phyloP scores from a whole-genome alignment of 2,329 filamentous ascomycete genomes.

The Penicillium expansum region DNA sequence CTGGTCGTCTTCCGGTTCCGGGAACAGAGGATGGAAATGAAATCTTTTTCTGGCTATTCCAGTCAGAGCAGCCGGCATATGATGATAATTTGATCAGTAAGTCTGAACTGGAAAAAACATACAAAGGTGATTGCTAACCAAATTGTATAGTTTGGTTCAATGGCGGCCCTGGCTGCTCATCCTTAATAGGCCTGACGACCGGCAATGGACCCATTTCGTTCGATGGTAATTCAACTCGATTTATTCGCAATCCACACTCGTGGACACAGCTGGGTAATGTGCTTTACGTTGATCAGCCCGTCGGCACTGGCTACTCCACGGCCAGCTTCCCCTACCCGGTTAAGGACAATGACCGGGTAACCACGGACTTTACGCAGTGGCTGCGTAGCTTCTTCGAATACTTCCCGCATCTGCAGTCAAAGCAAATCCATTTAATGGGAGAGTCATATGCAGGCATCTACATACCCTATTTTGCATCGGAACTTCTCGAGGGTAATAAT shows the following conservation, averaged over 20 bases:
- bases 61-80: constrained; percentile 29
- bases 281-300: constrained; percentile 40
- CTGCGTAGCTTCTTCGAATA: constrained; percentile 29
- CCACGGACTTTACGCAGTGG: constrained; percentile 33
- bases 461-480: constrained; percentile 38
- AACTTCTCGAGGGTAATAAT: constrained; percentile 29
- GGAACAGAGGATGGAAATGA: constrained; percentile 28
- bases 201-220: constrained; percentile 38
- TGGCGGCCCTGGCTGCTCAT: constrained; percentile 38
- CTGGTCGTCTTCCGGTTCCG: constrained; percentile 34
- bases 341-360: constrained; percentile 28
- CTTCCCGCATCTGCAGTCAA: constrained; percentile 33
- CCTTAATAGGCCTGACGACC: constrained; percentile 32
- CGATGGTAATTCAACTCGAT: constrained; percentile 26
- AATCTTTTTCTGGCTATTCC: constrained; percentile 41
- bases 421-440: constrained; percentile 38
- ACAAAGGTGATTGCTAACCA: background rate
- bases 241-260: constrained; percentile 26
- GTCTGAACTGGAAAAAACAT: constrained; percentile 1
- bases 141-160: constrained; percentile 37
- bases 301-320: constrained; percentile 36
- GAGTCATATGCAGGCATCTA: constrained; percentile 41
- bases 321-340: constrained; percentile 32
- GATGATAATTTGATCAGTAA: constrained; percentile 37
- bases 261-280: constrained; percentile 36